phyloP scores from a whole-genome alignment of 2,329 filamentous ascomycete species.

The Aspergillus pseudonomiae region DNA sequence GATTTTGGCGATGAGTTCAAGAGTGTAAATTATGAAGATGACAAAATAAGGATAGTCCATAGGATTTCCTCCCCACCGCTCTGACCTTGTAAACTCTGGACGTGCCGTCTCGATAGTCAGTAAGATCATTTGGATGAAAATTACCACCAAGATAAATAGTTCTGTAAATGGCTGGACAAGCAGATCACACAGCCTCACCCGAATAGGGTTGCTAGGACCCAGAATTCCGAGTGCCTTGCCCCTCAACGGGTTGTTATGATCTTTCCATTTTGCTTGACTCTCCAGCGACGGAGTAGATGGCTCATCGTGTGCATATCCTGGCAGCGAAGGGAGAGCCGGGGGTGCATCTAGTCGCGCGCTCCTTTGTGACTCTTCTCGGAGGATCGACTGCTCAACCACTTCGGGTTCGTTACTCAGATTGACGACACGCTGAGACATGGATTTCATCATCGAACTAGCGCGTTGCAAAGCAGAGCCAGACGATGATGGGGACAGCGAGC shows the following conservation, averaged over 20 bases:
- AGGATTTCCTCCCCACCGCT: constrained; percentile 63
- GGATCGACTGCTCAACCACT: constrained; percentile 71
- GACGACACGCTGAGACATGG: constrained; percentile 96
- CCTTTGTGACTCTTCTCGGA: constrained; percentile 58
- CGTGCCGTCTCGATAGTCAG: constrained; percentile 79
- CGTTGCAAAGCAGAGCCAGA: constrained; percentile 65
- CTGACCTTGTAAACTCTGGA: constrained; percentile 67
- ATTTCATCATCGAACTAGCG: constrained; percentile 75
- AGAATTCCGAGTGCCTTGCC: constrained; percentile 88
- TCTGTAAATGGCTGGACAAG: constrained; percentile 86
- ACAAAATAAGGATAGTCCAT: constrained; percentile 81
- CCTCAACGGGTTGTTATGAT: constrained; percentile 72
- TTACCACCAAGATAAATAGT: constrained; percentile 81
- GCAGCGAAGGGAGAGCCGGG: constrained; percentile 52
- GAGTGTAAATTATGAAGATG: constrained; percentile 86
- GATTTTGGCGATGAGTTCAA: constrained; percentile 79
- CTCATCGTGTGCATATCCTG: constrained; percentile 50
- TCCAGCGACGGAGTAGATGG: constrained; percentile 35
- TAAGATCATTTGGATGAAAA: constrained; percentile 85
- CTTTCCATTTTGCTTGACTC: constrained; percentile 46
- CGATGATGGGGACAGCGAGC: constrained; percentile 66
- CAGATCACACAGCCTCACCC: constrained; percentile 76
- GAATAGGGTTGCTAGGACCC: constrained; percentile 72
- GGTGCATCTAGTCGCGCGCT: constrained; percentile 57
- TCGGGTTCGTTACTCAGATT: constrained; percentile 95